These are phyloP conservation scores for Boletus subcaerulescens DNA, from an alignment of 768 basidiomycete genomes.

Conservation along the genomic window DNA sequence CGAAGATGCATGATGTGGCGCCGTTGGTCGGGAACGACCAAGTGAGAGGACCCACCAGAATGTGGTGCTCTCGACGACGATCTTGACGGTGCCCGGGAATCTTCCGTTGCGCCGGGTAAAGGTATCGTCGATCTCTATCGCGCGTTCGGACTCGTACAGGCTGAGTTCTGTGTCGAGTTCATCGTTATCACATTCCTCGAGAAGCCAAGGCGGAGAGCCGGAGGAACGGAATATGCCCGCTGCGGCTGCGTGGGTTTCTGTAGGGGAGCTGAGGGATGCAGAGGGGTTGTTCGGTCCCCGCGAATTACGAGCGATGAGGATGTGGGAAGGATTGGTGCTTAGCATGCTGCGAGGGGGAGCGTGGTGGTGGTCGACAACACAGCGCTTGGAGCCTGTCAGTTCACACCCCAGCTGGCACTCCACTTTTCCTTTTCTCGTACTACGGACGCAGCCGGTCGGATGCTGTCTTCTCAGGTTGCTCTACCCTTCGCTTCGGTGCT, in stretches of 20 bases:
- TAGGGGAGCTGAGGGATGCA: conserved; percentile 78
- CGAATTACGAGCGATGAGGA: conserved; percentile 85
- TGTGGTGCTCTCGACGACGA: conserved; percentile 82
- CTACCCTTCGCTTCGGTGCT: neutral
- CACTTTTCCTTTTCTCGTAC: too few relatives aligned
- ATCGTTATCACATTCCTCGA: conserved; percentile 71
- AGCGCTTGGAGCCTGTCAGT: neutral
- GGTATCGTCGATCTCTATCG: conserved; percentile 78
- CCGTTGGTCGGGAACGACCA: too few relatives aligned
- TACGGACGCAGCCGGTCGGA: too few relatives aligned
- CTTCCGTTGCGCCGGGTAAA: conserved; percentile 58
- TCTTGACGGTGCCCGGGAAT: conserved; percentile 87
- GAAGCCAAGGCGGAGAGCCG: conserved; percentile 75
- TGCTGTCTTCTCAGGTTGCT: too few relatives aligned
- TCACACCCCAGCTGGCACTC: too few relatives aligned
- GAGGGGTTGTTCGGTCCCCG: conserved; percentile 73
- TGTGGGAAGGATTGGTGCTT: conserved; percentile 69
- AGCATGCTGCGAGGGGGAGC: conserved; percentile 4
- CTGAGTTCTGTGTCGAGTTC: conserved; percentile 68
- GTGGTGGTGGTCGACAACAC: neutral
- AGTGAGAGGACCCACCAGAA: conserved; percentile 71
- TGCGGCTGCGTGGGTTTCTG: conserved; percentile 85
- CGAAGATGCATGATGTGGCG: too few relatives aligned
- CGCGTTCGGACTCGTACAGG: conserved; percentile 61
- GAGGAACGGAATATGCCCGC: conserved; percentile 81